Evolutionary conservation across 2,329 filamentous ascomycete species (phyloP), one percentile per base, ranked within the genome.

Genomic region (Coniochaeta ligniaria): DNA sequence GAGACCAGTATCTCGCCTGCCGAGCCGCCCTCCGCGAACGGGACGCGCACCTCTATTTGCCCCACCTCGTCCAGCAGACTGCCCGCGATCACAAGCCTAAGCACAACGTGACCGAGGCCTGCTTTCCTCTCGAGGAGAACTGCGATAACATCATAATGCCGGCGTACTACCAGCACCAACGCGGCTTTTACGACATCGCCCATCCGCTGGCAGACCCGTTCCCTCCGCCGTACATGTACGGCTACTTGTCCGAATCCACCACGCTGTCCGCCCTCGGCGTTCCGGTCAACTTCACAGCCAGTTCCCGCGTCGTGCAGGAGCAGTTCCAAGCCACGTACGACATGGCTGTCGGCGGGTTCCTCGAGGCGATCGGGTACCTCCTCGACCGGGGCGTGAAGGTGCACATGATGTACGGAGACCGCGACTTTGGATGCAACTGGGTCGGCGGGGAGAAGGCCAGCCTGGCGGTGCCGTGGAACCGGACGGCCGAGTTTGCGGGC

Each of bases 181-280:
- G 78, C 6, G 81, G 82, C 59, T 81, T 81, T 70, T 87, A 84
- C 68, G 84, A 88, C 62, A 78, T 87, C 35, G 79, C 80, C 0
- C 79, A 83, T 8, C 71, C 76, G 4, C 66, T 74, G 17, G 76
- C 75, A 0, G 82, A 83, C 60, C 79, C 82, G 0, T 84, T 83
- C 61, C 83, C 83, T 0, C 72, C 76, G 0, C 73, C 76, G 9
- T 83, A 81, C 69, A 80, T 79, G 66, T 68, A 77, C 11, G 82
- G 81, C 2, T 88, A 78, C 69, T 74, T 89, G 43, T 84, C 82
- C 66, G 78, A 83, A 62, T 73, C 77, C 3, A 78, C 80, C 66
- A 81, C 87, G 0, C 84, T 87, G 66, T 69, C 71, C 2, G 82
- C 81, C 0, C 76, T 89, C 1, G 86, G 85, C 5, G 80, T 84